A percentile compares a stretch with the other conserved stretches of the same genome.
Evolutionary conservation across 2,329 filamentous ascomycete genomes (phyloP).

Genomic region (Cadophora gregata): DNA sequence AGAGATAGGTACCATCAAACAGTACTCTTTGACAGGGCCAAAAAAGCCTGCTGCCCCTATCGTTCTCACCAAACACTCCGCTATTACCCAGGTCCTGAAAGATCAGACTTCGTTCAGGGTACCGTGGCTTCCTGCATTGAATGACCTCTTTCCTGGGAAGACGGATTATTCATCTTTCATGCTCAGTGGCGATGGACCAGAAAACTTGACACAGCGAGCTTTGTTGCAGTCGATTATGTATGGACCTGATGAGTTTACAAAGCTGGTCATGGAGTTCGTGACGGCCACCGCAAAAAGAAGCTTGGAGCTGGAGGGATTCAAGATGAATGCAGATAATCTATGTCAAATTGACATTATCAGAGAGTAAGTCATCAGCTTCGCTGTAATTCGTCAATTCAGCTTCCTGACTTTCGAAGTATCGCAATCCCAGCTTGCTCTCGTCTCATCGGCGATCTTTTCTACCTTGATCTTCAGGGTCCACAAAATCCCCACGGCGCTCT

Average conservation of each 20-base stretch:
- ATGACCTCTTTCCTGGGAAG: constrained; percentile 24
- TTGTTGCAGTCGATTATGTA: constrained; percentile 64
- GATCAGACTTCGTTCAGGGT: constrained; percentile 23
- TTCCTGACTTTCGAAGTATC: constrained; percentile 45
- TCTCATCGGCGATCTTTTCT: constrained; percentile 44
- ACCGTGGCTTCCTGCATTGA: constrained; percentile 39
- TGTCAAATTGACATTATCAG: constrained; percentile 68
- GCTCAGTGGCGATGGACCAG: constrained; percentile 56
- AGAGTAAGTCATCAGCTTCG: constrained; percentile 43
- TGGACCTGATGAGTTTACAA: constrained; percentile 53
- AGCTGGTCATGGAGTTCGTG: constrained; percentile 49
- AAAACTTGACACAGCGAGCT: constrained; percentile 57
- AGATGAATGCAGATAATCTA: constrained; percentile 51
- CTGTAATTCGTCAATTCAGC: constrained; percentile 53
- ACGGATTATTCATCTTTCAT: constrained; percentile 53
- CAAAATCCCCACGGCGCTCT: constrained; percentile 35
- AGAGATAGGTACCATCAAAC: constrained; percentile 47
- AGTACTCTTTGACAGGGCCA: constrained; percentile 74
- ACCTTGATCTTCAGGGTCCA: constrained; percentile 52
- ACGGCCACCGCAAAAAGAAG: constrained; percentile 51
- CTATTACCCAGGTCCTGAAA: neutral
- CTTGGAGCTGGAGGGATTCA: constrained; percentile 67
- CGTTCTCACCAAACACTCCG: constrained; percentile 49
- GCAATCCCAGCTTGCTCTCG: constrained; percentile 56
- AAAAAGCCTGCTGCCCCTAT: constrained; percentile 54